phyloP scores from a whole-genome alignment of 768 basidiomycete species.

The Guyanaporus albipodus region DNA sequence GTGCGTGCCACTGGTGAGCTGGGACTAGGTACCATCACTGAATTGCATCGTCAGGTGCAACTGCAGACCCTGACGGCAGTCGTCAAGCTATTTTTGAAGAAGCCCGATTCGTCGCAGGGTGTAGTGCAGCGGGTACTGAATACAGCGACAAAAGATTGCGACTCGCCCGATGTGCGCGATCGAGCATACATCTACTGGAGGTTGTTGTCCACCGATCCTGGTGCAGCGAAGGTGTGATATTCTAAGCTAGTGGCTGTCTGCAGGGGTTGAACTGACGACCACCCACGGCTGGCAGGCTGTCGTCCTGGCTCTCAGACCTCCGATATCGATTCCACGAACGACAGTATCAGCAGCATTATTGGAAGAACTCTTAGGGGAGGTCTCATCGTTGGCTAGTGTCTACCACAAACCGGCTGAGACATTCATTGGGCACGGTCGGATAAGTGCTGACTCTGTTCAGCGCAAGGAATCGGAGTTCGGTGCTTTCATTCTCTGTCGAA shows the following conservation, averaged over 20 bases:
- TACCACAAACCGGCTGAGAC: slow-evolving; percentile 98
- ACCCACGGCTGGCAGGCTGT: slow-evolving; percentile 51
- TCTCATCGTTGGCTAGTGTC: slow-evolving; percentile 86
- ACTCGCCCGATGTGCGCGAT: slow-evolving; percentile 94
- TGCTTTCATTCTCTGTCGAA: neutral
- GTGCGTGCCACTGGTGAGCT: slow-evolving; percentile 35
- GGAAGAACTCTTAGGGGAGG: slow-evolving; percentile 88
- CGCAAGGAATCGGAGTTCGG: slow-evolving; percentile 59
- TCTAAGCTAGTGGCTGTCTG: neutral
- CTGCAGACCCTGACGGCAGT: slow-evolving; percentile 88
- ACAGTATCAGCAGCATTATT: slow-evolving; percentile 83
- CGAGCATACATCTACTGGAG: slow-evolving; percentile 99
- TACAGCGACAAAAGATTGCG: slow-evolving; percentile 95
- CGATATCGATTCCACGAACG: slow-evolving; percentile 89
- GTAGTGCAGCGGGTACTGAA: slow-evolving; percentile 90
- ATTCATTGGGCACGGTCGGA: slow-evolving; percentile 87
- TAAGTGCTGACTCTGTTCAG: slow-evolving; percentile 78
- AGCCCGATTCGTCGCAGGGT: slow-evolving; percentile 88
- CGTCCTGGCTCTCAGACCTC: slow-evolving; percentile 87
- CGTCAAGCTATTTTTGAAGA: slow-evolving; percentile 94
- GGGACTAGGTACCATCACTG: neutral
- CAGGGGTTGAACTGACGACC: neutral
- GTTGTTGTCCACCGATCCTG: slow-evolving; percentile 89
- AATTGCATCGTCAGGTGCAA: slow-evolving; percentile 48
- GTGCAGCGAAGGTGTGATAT: slow-evolving; percentile 79